Evolutionary conservation across 768 basidiomycete species (phyloP), one percentile per base, ranked within the genome.

Genomic region (Lentinula sp.): DNA sequence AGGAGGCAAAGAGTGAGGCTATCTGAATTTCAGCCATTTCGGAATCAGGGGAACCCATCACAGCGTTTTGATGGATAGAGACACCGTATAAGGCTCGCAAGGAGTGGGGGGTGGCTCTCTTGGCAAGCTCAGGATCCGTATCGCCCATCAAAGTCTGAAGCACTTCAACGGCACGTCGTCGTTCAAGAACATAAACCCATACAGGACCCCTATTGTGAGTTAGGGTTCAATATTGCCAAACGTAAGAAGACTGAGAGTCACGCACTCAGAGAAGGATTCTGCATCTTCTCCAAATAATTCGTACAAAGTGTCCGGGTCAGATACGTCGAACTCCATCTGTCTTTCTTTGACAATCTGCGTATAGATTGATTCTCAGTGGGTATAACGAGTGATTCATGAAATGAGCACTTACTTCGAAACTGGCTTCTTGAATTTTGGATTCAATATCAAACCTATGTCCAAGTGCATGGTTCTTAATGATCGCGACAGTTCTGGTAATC

Each of bases 171-270:
- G 92, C 88, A 42, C 88, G 84, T 56, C 88, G 79, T 40, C 91
- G 84, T 70, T 93, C 92, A 63, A 94, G 86, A 42, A 94, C 88
- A 71, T 93, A 94, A 21, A 94, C 90, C 89, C 92, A 93, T n/a
- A 92, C 89, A 18, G 91, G 88, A 61, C 89, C 90, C 63, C 91
- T 93, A 63, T 57, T 62, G 23, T 6, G 6, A 32, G 5, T 39
- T 40, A 18, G 37, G 13, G 53, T 32, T 43, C 37, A 39, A 39
- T 2, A 61, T 59, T 48, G 61, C 43, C 39, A 54, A n/a, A 42
- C 57, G 62, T 48, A 62, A 43, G 2, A 28, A 53, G 48, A 61
- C 51, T 34, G 32, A 57, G 9, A 21, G 54, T 45, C 37, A 62
- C 48, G 84, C 88, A 93, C 92, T 92, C 89, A 61, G 82, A 83